phyloP scores from a whole-genome alignment of 1,139 yeast genomes.

The Pichia kudriavzevii region DNA sequence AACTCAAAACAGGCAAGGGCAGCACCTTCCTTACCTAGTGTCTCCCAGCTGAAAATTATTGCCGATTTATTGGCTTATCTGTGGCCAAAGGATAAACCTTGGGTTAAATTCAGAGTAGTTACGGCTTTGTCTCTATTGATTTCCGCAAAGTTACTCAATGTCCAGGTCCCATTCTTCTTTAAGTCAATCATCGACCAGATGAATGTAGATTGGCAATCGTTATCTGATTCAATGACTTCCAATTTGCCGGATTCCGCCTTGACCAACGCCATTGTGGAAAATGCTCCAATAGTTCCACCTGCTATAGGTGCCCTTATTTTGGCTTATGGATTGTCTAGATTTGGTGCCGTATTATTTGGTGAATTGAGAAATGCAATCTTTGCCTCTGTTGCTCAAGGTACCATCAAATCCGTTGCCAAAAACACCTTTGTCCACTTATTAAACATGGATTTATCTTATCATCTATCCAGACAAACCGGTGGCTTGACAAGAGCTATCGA shows the following conservation, averaged over 20 bases:
- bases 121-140: conserved; percentile 67
- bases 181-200: conserved; percentile 82
- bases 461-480: conserved; percentile 87
- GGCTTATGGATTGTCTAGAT: conserved; percentile 90
- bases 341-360: conserved; percentile 91
- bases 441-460: conserved; percentile 83
- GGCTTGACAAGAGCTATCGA: conserved; percentile 95
- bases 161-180: conserved; percentile 93
- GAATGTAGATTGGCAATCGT: conserved; percentile 80
- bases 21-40: conserved; percentile 16
- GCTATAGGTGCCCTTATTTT: conserved; percentile 67
- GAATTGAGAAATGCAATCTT: conserved; percentile 91
- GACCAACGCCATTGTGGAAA: conserved; percentile 10
- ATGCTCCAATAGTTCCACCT: conserved; percentile 37
- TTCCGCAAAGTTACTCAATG: conserved; percentile 77
- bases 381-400: conserved; percentile 92
- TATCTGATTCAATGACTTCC: conserved; percentile 38
- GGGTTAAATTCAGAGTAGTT: conserved; percentile 68
- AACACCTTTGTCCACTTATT: conserved; percentile 81
- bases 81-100: conserved; percentile 79
- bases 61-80: conserved; percentile 62
- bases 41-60: conserved; percentile 54
- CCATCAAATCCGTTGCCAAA: conserved; percentile 83
- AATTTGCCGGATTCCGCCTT: conserved; percentile 10
- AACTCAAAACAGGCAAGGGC: conserved; percentile 11